Conservation (phyloP, 2,329 filamentous ascomycete species). For the Trichophyton benhamiae region DNA sequence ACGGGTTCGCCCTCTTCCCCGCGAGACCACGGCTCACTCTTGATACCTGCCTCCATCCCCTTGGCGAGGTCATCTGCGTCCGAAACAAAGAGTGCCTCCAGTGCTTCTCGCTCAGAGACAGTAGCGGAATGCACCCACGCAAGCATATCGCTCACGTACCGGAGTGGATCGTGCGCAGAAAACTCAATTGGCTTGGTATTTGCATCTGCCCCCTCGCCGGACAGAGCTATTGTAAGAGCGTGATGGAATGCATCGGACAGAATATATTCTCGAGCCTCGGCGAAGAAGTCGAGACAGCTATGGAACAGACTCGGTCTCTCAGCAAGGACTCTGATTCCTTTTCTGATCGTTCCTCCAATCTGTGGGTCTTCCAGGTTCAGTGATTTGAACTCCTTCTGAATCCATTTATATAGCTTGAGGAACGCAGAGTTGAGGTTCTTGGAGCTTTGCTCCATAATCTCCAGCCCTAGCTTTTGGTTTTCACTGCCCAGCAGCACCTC, state of each 20-base stretch:
- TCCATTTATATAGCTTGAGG: slow-evolving; percentile 92
- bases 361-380: slow-evolving; percentile 90
- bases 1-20: slow-evolving; percentile 44
- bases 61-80: slow-evolving; percentile 81
- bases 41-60: slow-evolving; percentile 64
- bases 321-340: slow-evolving; percentile 72
- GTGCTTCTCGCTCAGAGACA: slow-evolving; percentile 82
- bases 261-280: slow-evolving; percentile 74
- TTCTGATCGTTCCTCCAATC: slow-evolving; percentile 71
- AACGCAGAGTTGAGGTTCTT: slow-evolving; percentile 79
- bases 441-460: slow-evolving; percentile 83
- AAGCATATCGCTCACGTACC: slow-evolving; percentile 93
- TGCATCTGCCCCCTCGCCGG: slow-evolving; percentile 46
- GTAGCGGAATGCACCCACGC: slow-evolving; percentile 92
- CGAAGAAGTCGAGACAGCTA: slow-evolving; percentile 84
- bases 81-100: slow-evolving; percentile 81
- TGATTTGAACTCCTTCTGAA: slow-evolving; percentile 83
- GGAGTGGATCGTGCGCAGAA: slow-evolving; percentile 76
- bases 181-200: slow-evolving; percentile 84
- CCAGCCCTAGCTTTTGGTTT: slow-evolving; percentile 73
- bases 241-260: slow-evolving; percentile 81
- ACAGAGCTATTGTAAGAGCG: slow-evolving; percentile 63
- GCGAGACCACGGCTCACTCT: slow-evolving; percentile 72
- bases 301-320: slow-evolving; percentile 85
- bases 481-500: slow-evolving; percentile 81